Base-by-base conservation (phyloP, 495 filamentous ascomycete genomes). In the Pyrenula aspistea region DNA sequence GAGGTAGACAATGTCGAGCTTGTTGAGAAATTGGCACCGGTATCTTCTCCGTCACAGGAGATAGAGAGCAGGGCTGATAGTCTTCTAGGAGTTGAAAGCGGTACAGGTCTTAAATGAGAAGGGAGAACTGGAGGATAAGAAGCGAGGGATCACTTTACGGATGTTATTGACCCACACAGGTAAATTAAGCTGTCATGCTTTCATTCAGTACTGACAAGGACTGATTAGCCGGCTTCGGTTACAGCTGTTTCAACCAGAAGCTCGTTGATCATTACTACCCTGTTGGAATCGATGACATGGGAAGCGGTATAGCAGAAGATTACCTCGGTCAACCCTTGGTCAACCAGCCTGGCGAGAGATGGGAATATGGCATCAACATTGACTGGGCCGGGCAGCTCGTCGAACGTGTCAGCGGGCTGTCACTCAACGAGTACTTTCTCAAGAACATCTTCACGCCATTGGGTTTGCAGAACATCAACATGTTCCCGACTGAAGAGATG, bases 101-200 rank as follows among this genome's bases (percentile, higher is more conserved):
- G 56, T 79, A 3, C 67, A 79, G 55, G 74, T 82, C 0, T 55
- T 82, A n/a, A 64, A 69, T 47, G 61, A 61, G 31, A 68, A 78
- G 56, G 76, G 75, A 1, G 70, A 49, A 10, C 62, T 80, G 24
- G 73, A 73, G 22, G 70, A 76, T 20, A 82, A 81, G 63, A 73
- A 78, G 53, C 69, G 62, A 2, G 67, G 69, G 0, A 83, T 86
- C 53, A 85, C 83, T 0, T 61, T 87, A 52, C 67, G 81, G 52
- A 85, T 85, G 82, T 62, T 86, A 10, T 61, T 87, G 24, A 72
- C 61, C 21, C 83, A 85, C 68, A 84, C 81, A 22, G 68, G 68
- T 69, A 63, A 61, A 58, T 25, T 48, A 42, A 20, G 22, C 1
- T 22, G 12, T 24, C 23, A 10, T 2, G 11, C 12, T 24, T 53